Evolutionary conservation across 2,329 filamentous ascomycete species (phyloP).

Genomic region (Eurotiales sp.): DNA sequence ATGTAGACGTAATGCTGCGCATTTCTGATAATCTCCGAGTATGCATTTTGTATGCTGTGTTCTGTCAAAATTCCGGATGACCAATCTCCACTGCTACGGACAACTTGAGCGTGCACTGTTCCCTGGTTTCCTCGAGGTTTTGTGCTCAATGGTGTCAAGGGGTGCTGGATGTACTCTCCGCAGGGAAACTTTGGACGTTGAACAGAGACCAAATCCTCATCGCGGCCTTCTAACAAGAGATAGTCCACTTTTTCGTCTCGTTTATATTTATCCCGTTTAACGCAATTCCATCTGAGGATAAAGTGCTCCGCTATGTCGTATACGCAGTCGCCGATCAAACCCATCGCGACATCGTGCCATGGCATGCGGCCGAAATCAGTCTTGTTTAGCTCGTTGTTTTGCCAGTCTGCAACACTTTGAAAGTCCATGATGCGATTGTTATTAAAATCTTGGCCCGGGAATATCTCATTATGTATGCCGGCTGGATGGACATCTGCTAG

Average conservation of each 20-base stretch:
- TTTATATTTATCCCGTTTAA: conserved; percentile 98
- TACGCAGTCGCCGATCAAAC: conserved; percentile 79
- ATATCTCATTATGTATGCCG: conserved; percentile 76
- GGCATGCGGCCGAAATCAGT: conserved; percentile 92
- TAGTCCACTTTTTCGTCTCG: conserved; percentile 65
- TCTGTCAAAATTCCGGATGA: conserved; percentile 81
- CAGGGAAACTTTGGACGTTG: conserved; percentile 86
- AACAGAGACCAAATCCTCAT: conserved; percentile 52
- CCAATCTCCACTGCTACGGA: conserved; percentile 92
- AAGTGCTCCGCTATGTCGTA: conserved; percentile 97
- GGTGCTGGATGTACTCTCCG: conserved; percentile 81
- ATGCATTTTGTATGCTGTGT: conserved; percentile 84
- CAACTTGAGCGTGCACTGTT: conserved; percentile 74
- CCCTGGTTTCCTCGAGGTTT: conserved; percentile 57
- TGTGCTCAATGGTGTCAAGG: conserved; percentile 63
- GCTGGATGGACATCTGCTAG: conserved; percentile 84
- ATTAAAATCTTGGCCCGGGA: conserved; percentile 96
- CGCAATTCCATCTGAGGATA: conserved; percentile 89
- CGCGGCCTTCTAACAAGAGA: conserved; percentile 71
- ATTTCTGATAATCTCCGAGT: conserved; percentile 76
- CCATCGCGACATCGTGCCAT: conserved; percentile 63
- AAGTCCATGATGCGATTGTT: conserved; percentile 98
- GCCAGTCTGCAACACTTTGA: conserved; percentile 85
- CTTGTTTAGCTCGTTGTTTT: conserved; percentile 87
- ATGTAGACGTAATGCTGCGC: conserved; percentile 95